Conservation (phyloP, 345 rosid genomes). For the Nasturtium officinale region DNA sequence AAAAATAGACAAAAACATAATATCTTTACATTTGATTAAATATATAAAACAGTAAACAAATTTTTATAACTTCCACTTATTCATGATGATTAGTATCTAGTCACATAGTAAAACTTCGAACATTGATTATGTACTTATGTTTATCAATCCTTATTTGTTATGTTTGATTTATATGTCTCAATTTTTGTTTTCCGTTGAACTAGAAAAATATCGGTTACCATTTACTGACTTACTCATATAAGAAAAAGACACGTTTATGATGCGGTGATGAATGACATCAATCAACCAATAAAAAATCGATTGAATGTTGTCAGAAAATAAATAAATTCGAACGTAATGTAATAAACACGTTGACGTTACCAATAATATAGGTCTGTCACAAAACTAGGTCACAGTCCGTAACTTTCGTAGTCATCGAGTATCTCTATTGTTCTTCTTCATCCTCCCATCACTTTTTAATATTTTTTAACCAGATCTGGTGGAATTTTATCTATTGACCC, state of each 20-base stretch:
- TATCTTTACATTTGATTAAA: neutral
- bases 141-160: neutral
- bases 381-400: conserved; percentile 29
- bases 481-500: conserved; percentile 29
- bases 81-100: neutral
- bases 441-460: neutral
- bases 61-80: neutral
- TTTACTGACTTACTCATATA: neutral
- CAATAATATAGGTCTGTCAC: conserved; percentile 28
- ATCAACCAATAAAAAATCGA: conserved; percentile 23
- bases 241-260: neutral
- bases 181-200: conserved; percentile 21
- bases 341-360: conserved; percentile 29
- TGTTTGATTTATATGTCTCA: neutral
- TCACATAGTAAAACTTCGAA: neutral
- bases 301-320: neutral
- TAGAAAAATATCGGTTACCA: conserved; percentile 16
- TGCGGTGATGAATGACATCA: conserved; percentile 11
- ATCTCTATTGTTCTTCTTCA: conserved; percentile 13
- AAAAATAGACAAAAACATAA: neutral
- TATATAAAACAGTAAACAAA: neutral
- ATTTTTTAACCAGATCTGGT: conserved; percentile 34
- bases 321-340: neutral
- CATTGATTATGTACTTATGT: neutral
- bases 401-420: conserved; percentile 21